phyloP scores from a whole-genome alignment of 164 flowering plant genomes.

The Vitis rupestris region DNA sequence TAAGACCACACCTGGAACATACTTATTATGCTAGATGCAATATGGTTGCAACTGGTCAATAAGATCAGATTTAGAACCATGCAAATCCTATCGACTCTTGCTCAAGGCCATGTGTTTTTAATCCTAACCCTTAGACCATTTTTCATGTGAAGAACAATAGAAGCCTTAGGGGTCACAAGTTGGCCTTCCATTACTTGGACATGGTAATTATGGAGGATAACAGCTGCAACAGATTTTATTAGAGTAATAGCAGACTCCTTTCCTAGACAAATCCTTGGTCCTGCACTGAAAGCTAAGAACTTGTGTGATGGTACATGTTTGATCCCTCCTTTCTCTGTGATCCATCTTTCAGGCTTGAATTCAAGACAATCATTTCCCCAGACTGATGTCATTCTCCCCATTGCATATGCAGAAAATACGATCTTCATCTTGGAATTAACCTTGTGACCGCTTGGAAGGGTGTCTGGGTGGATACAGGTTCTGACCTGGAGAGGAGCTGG shows the following conservation, averaged over 20 bases:
- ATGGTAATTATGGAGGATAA: constrained; percentile 25
- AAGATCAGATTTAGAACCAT: too few species aligned
- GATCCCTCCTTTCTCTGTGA: constrained; percentile 21
- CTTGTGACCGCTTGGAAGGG: constrained; percentile 39
- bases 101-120: too few species aligned
- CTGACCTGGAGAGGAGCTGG: constrained; percentile 42
- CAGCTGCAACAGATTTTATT: constrained; percentile 41
- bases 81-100: too few species aligned
- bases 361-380: constrained; percentile 59
- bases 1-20: too few species aligned
- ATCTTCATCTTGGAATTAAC: constrained; percentile 25
- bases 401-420: constrained; percentile 23
- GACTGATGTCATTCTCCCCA: constrained; percentile 38
- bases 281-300: constrained; percentile 42
- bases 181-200: constrained; percentile 34
- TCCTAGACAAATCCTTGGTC: constrained; percentile 51
- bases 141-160: constrained; percentile 41
- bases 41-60: too few species aligned
- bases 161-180: constrained; percentile 16
- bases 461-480: constrained; percentile 17
- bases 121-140: constrained; percentile 35
- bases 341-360: constrained; percentile 62
- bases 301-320: constrained; percentile 29
- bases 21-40: too few species aligned
- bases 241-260: constrained; percentile 34